Evolutionary conservation across 495 filamentous ascomycete species (phyloP), one percentile per base, ranked within the genome.

Genomic region (Penicillium herquei): DNA sequence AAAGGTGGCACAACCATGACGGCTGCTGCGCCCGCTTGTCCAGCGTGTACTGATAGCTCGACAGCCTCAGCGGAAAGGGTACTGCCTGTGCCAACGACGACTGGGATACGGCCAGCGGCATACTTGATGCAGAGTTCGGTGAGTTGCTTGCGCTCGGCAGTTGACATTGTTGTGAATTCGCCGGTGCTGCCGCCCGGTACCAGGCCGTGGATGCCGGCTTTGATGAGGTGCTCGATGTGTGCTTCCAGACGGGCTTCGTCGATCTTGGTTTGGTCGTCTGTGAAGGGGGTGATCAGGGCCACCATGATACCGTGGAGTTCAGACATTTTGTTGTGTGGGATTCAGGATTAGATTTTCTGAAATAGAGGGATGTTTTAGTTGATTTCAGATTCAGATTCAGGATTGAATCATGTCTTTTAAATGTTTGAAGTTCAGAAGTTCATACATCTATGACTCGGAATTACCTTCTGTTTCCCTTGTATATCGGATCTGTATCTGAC

Each of bases 1-100:
- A 70, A 75, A 2, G 72, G 72, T 13, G 72, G 72, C 0, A 75
- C 72, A 16, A 73, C 69, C 72, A 75, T 75, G 11, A 69, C 52
- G 1, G 69, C 65, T 0, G 62, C 57, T 11, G 72, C 72, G 10
- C 72, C 72, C 39, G 44, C 67, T 21, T 66, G 12, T 0, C 52
- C 62, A 0, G 72, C 72, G 51, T 75, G 72, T 0, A 55, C 44
- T 14, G 69, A 67, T 26, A 75, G 66, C 31, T 75, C 69, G n/a
- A 75, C 54, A 1, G 67, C 62, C 41, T 72, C 70, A 0, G 50
- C 51, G 6, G 65, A 67, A 0, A 69, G 65, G 14, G 57, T 61
- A 46, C 55, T 57, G 2, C 72, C 72, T 11, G 63, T 70, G 18
- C 72, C 72, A 1, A 62, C 62, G 37, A 73, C 45, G 48, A 75